A percentile compares a stretch with the other conserved stretches of the same genome.
These are phyloP conservation scores for Colletotrichum kahawae DNA, from an alignment of 2,329 filamentous ascomycete genomes.

Conservation along the genomic window DNA sequence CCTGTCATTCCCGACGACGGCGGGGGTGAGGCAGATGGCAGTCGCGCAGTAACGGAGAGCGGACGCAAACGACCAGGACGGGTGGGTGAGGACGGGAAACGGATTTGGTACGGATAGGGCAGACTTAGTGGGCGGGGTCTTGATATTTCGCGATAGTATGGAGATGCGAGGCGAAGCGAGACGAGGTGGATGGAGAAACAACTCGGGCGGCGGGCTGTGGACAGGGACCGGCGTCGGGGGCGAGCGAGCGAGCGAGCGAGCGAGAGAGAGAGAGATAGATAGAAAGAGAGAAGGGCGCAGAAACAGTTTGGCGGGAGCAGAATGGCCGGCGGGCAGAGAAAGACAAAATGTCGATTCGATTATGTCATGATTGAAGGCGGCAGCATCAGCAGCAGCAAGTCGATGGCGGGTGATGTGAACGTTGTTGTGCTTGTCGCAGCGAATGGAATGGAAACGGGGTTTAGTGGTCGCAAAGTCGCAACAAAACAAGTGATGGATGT, in stretches of 20 bases:
- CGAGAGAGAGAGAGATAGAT: not conserved
- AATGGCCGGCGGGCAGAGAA: not conserved
- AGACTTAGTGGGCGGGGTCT: not conserved
- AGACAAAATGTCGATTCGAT: not conserved
- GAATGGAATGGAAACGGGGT: not conserved
- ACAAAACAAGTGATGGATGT: not conserved
- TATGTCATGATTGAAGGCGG: constrained; percentile 8
- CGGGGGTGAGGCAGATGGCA: not conserved
- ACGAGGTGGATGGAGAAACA: not conserved
- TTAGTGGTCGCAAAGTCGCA: not conserved
- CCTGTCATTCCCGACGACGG: constrained; percentile 20
- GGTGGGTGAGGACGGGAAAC: not conserved
- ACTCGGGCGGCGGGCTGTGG: not conserved
- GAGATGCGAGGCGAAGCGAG: not conserved
- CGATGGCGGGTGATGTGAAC: not conserved
- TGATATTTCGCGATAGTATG: not conserved
- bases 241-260: not conserved
- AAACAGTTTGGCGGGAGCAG: not conserved
- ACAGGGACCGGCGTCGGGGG: not conserved
- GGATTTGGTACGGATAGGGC: not conserved
- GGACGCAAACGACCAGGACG: not conserved
- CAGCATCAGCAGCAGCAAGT: not conserved
- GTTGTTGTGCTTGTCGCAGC: not conserved
- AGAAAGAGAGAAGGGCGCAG: not conserved
- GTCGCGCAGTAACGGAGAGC: not conserved